Base-by-base conservation (phyloP, 257 asterid species). In the Solanum chiquidenum region DNA sequence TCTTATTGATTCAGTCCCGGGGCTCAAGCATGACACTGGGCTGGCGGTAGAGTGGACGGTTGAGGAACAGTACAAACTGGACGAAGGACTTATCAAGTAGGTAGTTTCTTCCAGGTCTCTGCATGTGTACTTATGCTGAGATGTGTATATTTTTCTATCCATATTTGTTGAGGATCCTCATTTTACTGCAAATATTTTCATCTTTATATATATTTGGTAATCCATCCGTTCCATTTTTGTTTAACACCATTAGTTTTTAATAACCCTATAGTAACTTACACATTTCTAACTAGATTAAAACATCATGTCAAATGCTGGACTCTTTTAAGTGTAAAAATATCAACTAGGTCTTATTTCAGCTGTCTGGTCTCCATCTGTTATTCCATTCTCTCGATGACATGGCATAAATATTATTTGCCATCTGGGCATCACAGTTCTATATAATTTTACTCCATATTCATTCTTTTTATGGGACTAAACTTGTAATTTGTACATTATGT, bases 81-180 rank as follows among this genome's bases (percentile, higher is more conserved):
- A 95, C 88, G 98, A 95, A 90, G 98, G 96, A 88, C 98, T 95
- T 89, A 90, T 87, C 92, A 96, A 93, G 98, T 96, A 93, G 93
- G 98, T 93, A 90, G 89, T 90, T 89, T 89, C 92, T 93, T 92
- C 91, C 92, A 88, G 64, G 87, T 90, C 74, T 66, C 68, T 44
- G 27, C 2, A 80, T 80, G 6, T 80, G 84, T 23, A 2, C 34
- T 16, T 77, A 42, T 77, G 84, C 62, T 77, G 84, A 77, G 62
- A 77, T 7, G 37, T 77, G 40, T 49, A 29, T 76, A 23, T 40
- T 38, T 7, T n/a, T 80, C 37, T 46, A 29, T 80, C 42, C 68
- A 80, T 80, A 29, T 46, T 46, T 79, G 84, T 79, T 42, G 44
- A 74, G 49, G 20, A 74, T 73, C 16, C 29, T 44, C 38, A 27